These are phyloP conservation scores for Aphanoascus verrucosus DNA, from an alignment of 2,329 filamentous ascomycete genomes.

Conservation along the genomic window DNA sequence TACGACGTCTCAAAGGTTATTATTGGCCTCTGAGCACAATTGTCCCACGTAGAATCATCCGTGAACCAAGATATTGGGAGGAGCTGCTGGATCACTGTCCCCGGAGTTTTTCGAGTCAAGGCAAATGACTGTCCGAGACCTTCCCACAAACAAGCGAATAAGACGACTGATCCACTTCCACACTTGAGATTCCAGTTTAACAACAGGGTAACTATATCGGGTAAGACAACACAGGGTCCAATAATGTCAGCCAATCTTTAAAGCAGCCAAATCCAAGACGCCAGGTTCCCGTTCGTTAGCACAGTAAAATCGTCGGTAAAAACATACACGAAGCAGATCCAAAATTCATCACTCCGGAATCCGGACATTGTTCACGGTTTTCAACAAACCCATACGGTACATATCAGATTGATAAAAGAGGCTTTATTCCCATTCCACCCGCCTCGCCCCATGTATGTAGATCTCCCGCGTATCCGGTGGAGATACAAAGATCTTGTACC, in stretches of 20 bases:
- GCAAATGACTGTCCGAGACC: no score
- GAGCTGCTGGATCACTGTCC: not conserved
- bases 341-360: not conserved
- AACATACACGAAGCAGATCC: not conserved
- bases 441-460: conserved; percentile 8
- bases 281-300: no score
- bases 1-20: not conserved
- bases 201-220: not conserved
- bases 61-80: conserved; percentile 1
- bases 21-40: not conserved
- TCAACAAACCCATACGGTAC: not conserved
- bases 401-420: conserved; percentile 5
- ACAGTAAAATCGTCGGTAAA: not conserved
- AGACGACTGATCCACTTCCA: not conserved
- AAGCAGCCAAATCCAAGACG: no score
- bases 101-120: not conserved
- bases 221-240: not conserved
- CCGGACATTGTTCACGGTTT: not conserved
- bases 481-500: conserved; percentile 10
- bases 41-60: not conserved
- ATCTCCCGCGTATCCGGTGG: conserved; percentile 8
- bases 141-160: not conserved
- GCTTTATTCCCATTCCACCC: conserved; percentile 9
- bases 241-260: no score
- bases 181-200: not conserved